Evolutionary conservation across 495 filamentous ascomycete genomes (phyloP).

Genomic region (Aspergillus carlsbadensis): DNA sequence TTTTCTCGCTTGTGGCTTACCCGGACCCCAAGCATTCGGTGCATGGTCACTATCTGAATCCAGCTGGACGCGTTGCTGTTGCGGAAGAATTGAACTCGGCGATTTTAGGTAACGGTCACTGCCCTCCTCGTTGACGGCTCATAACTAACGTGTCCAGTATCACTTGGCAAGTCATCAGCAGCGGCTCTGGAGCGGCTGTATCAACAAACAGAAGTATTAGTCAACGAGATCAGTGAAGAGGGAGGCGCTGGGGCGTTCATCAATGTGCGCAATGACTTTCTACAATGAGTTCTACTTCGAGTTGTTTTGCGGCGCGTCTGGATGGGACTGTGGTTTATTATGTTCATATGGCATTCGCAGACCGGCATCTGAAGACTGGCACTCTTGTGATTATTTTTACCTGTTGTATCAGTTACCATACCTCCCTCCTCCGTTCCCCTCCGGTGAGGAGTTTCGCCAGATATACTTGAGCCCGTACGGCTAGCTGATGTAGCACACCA

Average conservation of each 20-base stretch:
- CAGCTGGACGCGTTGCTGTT: slow-evolving; percentile 70
- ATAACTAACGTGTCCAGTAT: slow-evolving; percentile 55
- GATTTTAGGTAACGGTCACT: slow-evolving; percentile 70
- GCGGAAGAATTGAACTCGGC: slow-evolving; percentile 95
- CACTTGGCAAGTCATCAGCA: slow-evolving; percentile 82
- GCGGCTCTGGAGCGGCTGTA: slow-evolving; percentile 85
- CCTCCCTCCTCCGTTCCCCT: not conserved
- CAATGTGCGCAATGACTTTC: slow-evolving; percentile 68
- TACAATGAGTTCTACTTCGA: slow-evolving; percentile 40
- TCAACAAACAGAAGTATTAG: slow-evolving; percentile 82
- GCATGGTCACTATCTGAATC: slow-evolving; percentile 77
- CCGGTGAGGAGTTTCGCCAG: not conserved
- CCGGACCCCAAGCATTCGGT: slow-evolving; percentile 70
- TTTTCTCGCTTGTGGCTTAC: slow-evolving; percentile 89
- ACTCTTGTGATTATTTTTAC: not conserved
- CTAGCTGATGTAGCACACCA: too few relatives aligned
- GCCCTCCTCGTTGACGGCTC: slow-evolving; percentile 2
- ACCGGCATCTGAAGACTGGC: slow-evolving; percentile 14
- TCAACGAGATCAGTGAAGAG: slow-evolving; percentile 77
- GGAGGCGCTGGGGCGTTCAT: slow-evolving; percentile 88
- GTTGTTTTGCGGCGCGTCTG: slow-evolving; percentile 7
- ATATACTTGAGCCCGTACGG: not conserved
- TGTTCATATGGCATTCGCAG: not conserved
- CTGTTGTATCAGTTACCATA: not conserved
- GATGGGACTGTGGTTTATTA: slow-evolving; percentile 3